A percentile compares a stretch with the other conserved stretches of the same genome.
Evolutionary conservation across 257 asterid species (phyloP).

Genomic region (Cinchona pubescens): DNA sequence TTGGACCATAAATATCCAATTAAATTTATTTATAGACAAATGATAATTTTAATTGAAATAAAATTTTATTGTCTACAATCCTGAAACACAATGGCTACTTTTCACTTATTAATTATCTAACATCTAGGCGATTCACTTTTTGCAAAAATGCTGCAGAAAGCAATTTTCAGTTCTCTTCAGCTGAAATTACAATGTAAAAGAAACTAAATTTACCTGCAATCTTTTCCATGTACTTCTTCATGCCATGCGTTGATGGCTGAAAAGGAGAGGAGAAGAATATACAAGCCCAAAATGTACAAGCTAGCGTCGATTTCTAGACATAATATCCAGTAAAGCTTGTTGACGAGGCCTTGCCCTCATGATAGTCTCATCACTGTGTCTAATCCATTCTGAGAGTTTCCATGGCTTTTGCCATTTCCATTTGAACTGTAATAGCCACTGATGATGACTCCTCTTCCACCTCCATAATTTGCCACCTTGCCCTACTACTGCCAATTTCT

Average conservation of each 20-base stretch:
- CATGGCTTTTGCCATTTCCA: constrained; percentile 99
- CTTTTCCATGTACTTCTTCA: constrained; percentile 34
- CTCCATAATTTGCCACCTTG: constrained; percentile 98
- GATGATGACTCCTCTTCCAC: constrained; percentile 99
- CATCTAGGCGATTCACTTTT: background rate
- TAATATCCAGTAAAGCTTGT: constrained; percentile 66
- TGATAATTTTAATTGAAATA: no score
- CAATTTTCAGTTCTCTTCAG: background rate
- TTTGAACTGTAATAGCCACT: constrained; percentile 96
- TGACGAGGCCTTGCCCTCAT: constrained; percentile 80
- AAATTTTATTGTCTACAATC: no score
- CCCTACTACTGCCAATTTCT: constrained; percentile 80
- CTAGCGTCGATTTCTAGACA: constrained; percentile 73
- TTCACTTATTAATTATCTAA: background rate
- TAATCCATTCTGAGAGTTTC: constrained; percentile 92
- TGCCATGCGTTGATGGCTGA: constrained; percentile 40
- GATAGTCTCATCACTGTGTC: constrained; percentile 95
- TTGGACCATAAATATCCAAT: no score
- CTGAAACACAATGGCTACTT: no score
- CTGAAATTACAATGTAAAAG: background rate
- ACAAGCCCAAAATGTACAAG: constrained; percentile 31
- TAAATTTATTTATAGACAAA: no score
- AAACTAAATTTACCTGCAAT: constrained; percentile 47
- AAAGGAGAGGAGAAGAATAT: constrained; percentile 39
- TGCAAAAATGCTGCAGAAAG: background rate